Percentiles rank a stretch among this genome's conserved stretches.
phyloP scores from a whole-genome alignment of 2,329 filamentous ascomycete genomes.

The Fulvia fulva region DNA sequence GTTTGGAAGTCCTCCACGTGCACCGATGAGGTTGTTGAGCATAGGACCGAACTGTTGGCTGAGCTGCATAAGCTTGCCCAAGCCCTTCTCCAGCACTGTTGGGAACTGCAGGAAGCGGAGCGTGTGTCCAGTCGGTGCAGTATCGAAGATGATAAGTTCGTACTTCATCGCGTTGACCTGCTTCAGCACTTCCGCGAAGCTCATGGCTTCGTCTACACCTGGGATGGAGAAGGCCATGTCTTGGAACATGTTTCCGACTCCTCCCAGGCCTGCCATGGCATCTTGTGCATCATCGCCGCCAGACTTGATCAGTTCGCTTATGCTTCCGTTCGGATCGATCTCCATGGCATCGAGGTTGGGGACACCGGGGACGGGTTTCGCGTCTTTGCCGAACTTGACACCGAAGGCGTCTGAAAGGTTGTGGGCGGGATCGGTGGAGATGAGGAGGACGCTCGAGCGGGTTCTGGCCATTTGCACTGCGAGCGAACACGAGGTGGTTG shows the following conservation, averaged over 20 bases:
- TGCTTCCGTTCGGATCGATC: slow-evolving; percentile 96
- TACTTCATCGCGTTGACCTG: slow-evolving; percentile 98
- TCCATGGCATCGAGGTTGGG: slow-evolving; percentile 97
- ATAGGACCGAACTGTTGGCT: slow-evolving; percentile 93
- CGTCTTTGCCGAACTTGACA: slow-evolving; percentile 99
- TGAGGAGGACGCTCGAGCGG: slow-evolving; percentile 92
- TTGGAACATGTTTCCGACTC: slow-evolving; percentile 95
- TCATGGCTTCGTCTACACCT: slow-evolving; percentile 99
- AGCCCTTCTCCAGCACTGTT: slow-evolving; percentile 93
- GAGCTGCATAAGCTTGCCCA: slow-evolving; percentile 94
- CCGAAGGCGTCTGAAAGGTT: slow-evolving; percentile 97
- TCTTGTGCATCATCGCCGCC: slow-evolving; percentile 68
- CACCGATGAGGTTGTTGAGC: slow-evolving; percentile 86
- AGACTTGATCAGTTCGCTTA: slow-evolving; percentile 85
- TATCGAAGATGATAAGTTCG: slow-evolving; percentile 99
- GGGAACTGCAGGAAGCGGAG: slow-evolving; percentile 98
- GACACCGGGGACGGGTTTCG: slow-evolving; percentile 85
- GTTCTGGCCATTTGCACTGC: slow-evolving; percentile 95
- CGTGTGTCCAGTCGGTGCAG: slow-evolving; percentile 94
- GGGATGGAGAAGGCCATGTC: slow-evolving; percentile 96
- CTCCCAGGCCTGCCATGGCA: slow-evolving; percentile 62
- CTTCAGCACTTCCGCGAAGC: slow-evolving; percentile 97
- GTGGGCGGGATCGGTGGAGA: slow-evolving; percentile 97
- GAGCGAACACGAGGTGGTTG: slow-evolving; percentile 97
- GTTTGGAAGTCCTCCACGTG: slow-evolving; percentile 72